phyloP scores from a whole-genome alignment of 75 land plant species.

The Ceratopteris richardii region DNA sequence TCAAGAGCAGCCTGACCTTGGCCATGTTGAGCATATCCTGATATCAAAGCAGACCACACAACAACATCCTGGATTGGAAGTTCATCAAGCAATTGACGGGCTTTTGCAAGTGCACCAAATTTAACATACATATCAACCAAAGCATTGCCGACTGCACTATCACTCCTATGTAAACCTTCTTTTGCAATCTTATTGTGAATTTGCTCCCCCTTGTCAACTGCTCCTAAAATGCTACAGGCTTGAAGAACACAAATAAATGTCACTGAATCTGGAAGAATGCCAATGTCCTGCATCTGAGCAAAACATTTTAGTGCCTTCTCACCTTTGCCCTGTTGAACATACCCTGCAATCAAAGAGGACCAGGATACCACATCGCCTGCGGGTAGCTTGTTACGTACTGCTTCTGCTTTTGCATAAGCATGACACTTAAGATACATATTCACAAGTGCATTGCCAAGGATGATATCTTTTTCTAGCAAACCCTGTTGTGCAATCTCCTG shows the following conservation, averaged over 20 bases:
- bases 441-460: no score
- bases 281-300: constrained; percentile 9
- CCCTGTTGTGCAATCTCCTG: no score
- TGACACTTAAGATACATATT: constrained; percentile 26
- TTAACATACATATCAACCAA: no score
- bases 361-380: constrained; percentile 26
- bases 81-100: constrained; percentile 7
- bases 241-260: constrained; percentile 11
- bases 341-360: constrained; percentile 32
- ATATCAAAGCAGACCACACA: no score
- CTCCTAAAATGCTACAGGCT: constrained; percentile 12
- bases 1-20: constrained; percentile 13
- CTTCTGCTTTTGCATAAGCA: constrained; percentile 8
- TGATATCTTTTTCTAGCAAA: no score
- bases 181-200: no score
- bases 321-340: constrained; percentile 9
- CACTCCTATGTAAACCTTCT: no score
- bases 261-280: constrained; percentile 7
- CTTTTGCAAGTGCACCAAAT: constrained; percentile 1
- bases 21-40: no score
- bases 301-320: constrained; percentile 16
- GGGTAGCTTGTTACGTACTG: constrained; percentile 20
- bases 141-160: no score
- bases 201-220: not conserved
- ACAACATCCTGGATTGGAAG: no score